Evolutionary conservation across 352 stramenopile species (phyloP), one percentile per base, ranked within the genome.

Genomic region (Pythium monospermum): DNA sequence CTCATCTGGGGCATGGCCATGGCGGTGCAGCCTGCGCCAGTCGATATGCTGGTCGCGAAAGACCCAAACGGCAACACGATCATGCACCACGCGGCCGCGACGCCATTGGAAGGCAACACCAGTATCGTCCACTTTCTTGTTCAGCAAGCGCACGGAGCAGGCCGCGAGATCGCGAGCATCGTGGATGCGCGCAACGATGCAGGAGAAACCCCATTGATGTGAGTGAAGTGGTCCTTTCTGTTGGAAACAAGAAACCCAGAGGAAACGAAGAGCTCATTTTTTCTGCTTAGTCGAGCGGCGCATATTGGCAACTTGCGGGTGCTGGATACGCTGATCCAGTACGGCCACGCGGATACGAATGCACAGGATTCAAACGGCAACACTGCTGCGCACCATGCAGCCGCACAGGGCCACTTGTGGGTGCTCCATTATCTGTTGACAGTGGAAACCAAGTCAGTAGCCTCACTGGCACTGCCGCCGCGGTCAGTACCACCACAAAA

Each of bases 1-100:
- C 63, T 93, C 49, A 65, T 93, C 4, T 93, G 83, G 83, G 82
- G 83, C 10, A 93, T 93, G 79, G 76, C 79, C 6, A 80, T 88
- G 63, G 82, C 78, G 8, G 63, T 66, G 61, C 73, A 83, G 43
- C 77, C 74, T 3, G 32, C 61, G 40, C 69, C 71, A 4, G 68
- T 68, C 1, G 75, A 91, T 47, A 47, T 91, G 49, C 54, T 87
- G 30, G 61, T 51, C 15, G 61, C 61, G 13, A 57, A 57, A 21
- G 83, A 93, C 60, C 43, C 39, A 2, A 21, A 59, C 25, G 69
- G 71, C 26, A 93, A 91, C 62, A 53, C 57, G 0, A 53, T 88
- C 26, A 43, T 87, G 35, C 83, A 93, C 49, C 79, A 85, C 54
- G 73, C 76, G 22, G 79, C 79, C 12, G 69, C 68, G 6, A 66